Conservation (phyloP, 495 filamentous ascomycete species). For the Aspergillus haitiensis region DNA sequence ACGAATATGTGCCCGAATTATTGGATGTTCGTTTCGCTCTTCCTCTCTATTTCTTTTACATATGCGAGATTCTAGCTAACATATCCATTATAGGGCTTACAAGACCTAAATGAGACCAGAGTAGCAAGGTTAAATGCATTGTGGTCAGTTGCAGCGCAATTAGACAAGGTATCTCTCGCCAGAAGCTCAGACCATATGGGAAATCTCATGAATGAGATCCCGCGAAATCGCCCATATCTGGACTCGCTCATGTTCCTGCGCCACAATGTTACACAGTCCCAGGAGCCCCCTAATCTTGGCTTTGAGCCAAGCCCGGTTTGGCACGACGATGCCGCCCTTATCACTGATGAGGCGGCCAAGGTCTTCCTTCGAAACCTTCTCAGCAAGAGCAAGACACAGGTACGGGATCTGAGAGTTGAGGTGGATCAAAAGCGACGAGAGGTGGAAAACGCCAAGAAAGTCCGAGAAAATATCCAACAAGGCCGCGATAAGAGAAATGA, state of each 20-base stretch:
- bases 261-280: slow-evolving; percentile 79
- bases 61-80: not conserved
- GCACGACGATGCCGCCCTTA: slow-evolving; percentile 87
- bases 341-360: slow-evolving; percentile 79
- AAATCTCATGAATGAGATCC: slow-evolving; percentile 75
- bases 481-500: slow-evolving; percentile 85
- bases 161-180: slow-evolving; percentile 73
- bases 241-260: slow-evolving; percentile 97
- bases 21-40: slow-evolving; percentile 67
- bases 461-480: slow-evolving; percentile 71
- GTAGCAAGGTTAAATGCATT: slow-evolving; percentile 77
- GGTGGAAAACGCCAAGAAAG: slow-evolving; percentile 68
- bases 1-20: slow-evolving; percentile 93
- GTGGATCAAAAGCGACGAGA: slow-evolving; percentile 81
- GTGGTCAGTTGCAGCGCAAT: slow-evolving; percentile 74
- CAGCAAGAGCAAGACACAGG: slow-evolving; percentile 80
- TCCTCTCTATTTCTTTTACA: not conserved
- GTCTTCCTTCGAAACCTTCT: slow-evolving; percentile 89
- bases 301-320: slow-evolving; percentile 97
- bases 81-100: slow-evolving; percentile 56
- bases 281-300: slow-evolving; percentile 76
- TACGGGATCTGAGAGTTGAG: slow-evolving; percentile 75
- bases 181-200: slow-evolving; percentile 69
- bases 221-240: slow-evolving; percentile 80
- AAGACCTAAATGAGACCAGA: slow-evolving; percentile 89